Evolutionary conservation across 345 rosid genomes (phyloP).

Genomic region (Acer yangbiense): DNA sequence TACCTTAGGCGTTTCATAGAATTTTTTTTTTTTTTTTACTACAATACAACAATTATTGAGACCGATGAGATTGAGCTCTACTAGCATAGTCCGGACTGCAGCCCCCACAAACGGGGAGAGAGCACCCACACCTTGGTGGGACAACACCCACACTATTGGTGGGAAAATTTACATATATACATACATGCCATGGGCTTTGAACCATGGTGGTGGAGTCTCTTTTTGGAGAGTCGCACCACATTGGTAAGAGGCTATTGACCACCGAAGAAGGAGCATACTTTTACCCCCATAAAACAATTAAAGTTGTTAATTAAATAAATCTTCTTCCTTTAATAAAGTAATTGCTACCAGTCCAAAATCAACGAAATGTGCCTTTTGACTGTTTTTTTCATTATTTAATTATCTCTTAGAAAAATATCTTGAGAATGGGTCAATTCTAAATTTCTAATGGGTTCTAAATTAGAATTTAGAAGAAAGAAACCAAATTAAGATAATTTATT

Average conservation of each 20-base stretch:
- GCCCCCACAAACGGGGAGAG: too few relatives aligned
- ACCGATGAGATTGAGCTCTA: too few relatives aligned
- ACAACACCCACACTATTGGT: too few relatives aligned
- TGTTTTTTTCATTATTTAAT: neutral
- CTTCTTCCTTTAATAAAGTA: neutral
- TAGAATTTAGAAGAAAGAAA: neutral
- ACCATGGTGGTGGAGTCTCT: too few relatives aligned
- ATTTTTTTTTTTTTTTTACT: too few relatives aligned
- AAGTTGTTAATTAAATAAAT: neutral
- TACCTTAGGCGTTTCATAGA: too few relatives aligned
- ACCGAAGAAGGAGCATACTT: neutral
- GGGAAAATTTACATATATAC: too few relatives aligned
- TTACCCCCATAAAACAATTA: neutral
- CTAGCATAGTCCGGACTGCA: too few relatives aligned
- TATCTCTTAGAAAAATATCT: conserved; percentile 6
- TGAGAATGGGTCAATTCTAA: neutral
- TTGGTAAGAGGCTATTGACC: neutral
- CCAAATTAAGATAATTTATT: neutral
- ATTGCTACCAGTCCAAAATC: neutral
- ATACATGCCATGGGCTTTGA: too few relatives aligned
- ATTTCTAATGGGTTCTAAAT: neutral
- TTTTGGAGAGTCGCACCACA: too few relatives aligned
- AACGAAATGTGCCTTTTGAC: conserved; percentile 5
- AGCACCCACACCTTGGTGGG: too few relatives aligned
- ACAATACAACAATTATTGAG: too few relatives aligned